Evolutionary conservation across 352 stramenopile species (phyloP), one percentile per base, ranked within the genome.

Genomic region (Phytopythium vexans): DNA sequence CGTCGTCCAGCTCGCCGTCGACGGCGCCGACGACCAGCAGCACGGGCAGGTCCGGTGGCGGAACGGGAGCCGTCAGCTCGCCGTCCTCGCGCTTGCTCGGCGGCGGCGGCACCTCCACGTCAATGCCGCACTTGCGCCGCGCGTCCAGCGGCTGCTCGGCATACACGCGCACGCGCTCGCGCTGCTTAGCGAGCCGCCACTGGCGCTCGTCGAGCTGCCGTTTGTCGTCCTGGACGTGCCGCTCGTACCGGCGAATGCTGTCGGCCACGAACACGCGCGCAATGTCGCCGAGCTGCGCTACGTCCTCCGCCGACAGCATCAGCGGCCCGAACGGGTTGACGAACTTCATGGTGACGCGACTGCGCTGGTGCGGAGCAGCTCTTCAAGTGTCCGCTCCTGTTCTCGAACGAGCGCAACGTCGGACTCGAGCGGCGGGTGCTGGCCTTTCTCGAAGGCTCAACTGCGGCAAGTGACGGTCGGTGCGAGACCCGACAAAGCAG

Each of bases 1-100:
- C 58, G 49, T 81, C 68, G 41, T 78, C 68, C 41, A 81, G 31
- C 1, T 56, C 66, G 5, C 65, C 68, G 0, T 55, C 59, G 16
- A 76, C 57, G 0, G 68, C 59, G 16, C 71, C 68, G 11, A 75
- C 55, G 0, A 62, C 62, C 31, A 68, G 35, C 33, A 77, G 34
- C 36, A 69, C 49, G 8, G 66, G 55, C 5, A 76, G 62, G 27
- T 73, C 60, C 0, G 55, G 55, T 4, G 67, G 49, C 8, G 64
- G 64, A 35, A 51, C 60, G 2, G 56, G 55, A 0, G 63, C 58
- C 40, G 64, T 56, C 34, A 60, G 56, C 44, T 68, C 52, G 32
- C 48, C 42, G 48, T 72, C 52, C 14, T 3, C 16, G 41, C 34
- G 16, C 41, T 33, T n/a, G 14, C 7, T 16, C 16, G 10, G 4